A percentile compares a stretch with the other conserved stretches of the same genome.
Conservation (phyloP, 2,329 filamentous ascomycete genomes). For the Phaeosphaeria sp. region DNA sequence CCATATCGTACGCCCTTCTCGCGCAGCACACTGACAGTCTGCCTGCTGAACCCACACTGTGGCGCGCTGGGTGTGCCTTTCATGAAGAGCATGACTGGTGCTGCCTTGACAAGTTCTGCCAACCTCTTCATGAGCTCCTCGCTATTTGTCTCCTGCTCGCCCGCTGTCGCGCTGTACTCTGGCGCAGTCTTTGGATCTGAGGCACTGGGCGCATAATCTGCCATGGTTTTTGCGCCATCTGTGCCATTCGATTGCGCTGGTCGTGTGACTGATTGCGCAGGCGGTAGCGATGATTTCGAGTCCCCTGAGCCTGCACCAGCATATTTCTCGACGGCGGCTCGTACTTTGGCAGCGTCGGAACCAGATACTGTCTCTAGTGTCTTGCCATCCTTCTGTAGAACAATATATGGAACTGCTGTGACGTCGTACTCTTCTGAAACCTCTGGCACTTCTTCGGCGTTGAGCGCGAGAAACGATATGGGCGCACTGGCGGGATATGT, state of each 20-base stretch:
- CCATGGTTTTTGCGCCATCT: constrained; percentile 47
- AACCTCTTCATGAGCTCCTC: constrained; percentile 86
- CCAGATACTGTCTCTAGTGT: constrained; percentile 87
- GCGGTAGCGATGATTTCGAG: constrained; percentile 48
- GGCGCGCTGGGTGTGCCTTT: constrained; percentile 90
- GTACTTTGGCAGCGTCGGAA: constrained; percentile 85
- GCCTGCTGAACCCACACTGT: constrained; percentile 91
- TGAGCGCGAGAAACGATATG: constrained; percentile 86
- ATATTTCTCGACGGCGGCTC: constrained; percentile 83
- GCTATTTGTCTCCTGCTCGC: constrained; percentile 60
- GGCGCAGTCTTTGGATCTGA: constrained; percentile 56
- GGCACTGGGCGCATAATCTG: constrained; percentile 53
- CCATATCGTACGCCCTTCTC: constrained; percentile 94
- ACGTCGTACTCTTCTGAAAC: constrained; percentile 93
- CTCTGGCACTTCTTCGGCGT: constrained; percentile 93
- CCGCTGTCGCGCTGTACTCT: constrained; percentile 50
- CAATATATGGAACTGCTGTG: constrained; percentile 89
- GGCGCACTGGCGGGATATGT: constrained; percentile 77
- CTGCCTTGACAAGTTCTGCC: constrained; percentile 86
- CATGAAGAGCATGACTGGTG: constrained; percentile 98
- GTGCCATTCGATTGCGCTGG: constrained; percentile 46
- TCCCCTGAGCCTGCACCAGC: constrained; percentile 60
- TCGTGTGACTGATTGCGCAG: constrained; percentile 53
- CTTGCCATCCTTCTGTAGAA: constrained; percentile 76
- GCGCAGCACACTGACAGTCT: constrained; percentile 83